phyloP scores from a whole-genome alignment of 192 early-diverging fungal species.

The Endogone sp. region DNA sequence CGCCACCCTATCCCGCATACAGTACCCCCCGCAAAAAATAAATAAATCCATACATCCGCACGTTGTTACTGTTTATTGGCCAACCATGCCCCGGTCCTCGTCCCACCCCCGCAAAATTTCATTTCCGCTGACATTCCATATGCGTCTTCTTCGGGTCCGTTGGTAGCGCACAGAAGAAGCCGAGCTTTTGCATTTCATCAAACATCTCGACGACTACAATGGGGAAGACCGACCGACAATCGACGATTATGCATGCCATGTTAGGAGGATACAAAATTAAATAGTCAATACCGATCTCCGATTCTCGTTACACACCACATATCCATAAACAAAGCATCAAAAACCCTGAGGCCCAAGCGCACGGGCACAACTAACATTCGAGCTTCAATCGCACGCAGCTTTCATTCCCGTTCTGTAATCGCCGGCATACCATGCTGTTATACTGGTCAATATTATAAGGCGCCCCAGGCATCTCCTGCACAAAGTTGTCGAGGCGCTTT shows the following conservation, averaged over 20 bases:
- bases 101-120: constrained; percentile 6
- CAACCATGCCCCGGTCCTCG: neutral
- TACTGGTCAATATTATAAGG: constrained; percentile 40
- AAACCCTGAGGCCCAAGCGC: neutral
- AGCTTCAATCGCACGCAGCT: constrained; percentile 34
- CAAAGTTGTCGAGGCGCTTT: constrained; percentile 24
- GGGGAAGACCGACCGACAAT: neutral
- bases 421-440: constrained; percentile 24
- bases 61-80: neutral
- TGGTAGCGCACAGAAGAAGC: constrained; percentile 42
- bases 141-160: constrained; percentile 40
- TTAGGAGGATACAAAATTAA: neutral
- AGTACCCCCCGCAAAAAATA: neutral
- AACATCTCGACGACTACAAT: constrained; percentile 35
- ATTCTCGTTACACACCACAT: neutral
- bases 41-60: neutral
- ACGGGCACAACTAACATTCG: constrained; percentile 24
- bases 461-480: constrained; percentile 21
- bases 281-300: neutral
- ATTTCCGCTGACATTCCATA: constrained; percentile 37
- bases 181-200: constrained; percentile 42
- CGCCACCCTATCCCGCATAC: no score
- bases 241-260: neutral
- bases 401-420: constrained; percentile 15
- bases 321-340: constrained; percentile 3